Evolutionary conservation across 345 rosid species (phyloP).

Genomic region (Barbarea vulgaris): DNA sequence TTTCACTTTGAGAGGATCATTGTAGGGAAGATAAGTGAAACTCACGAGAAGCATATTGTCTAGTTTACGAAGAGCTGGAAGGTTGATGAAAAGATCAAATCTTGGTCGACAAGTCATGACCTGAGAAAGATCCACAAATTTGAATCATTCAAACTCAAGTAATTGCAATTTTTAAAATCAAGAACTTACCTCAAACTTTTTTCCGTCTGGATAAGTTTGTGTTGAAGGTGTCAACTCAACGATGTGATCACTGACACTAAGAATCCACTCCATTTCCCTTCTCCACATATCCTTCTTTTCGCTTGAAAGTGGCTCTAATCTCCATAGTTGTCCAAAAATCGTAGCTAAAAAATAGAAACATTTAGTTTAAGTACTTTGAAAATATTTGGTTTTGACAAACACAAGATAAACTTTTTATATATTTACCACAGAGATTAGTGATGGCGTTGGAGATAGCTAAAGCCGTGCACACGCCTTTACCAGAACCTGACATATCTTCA

Average conservation of each 20-base stretch:
- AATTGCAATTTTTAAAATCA: not conserved
- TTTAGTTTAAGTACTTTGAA: not conserved
- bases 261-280: slow-evolving; percentile 93
- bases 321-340: slow-evolving; percentile 92
- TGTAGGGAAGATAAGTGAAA: not conserved
- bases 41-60: slow-evolving; percentile 97
- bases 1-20: slow-evolving; percentile 7
- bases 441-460: slow-evolving; percentile 91
- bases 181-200: slow-evolving; percentile 74
- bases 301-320: slow-evolving; percentile 71
- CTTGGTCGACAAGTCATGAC: slow-evolving; percentile 95
- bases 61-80: slow-evolving; percentile 84
- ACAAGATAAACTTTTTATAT: not conserved
- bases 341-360: slow-evolving; percentile 55
- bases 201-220: slow-evolving; percentile 88
- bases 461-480: slow-evolving; percentile 90
- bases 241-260: slow-evolving; percentile 83
- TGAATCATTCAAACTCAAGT: not conserved
- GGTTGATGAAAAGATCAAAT: slow-evolving; percentile 83
- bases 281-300: slow-evolving; percentile 92
- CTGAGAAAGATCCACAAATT: slow-evolving; percentile 42
- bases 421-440: slow-evolving; percentile 88
- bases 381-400: not conserved
- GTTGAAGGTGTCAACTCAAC: slow-evolving; percentile 91
- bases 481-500: slow-evolving; percentile 98